phyloP scores from a whole-genome alignment of 2,329 filamentous ascomycete species.

The Fusarium circinatum region DNA sequence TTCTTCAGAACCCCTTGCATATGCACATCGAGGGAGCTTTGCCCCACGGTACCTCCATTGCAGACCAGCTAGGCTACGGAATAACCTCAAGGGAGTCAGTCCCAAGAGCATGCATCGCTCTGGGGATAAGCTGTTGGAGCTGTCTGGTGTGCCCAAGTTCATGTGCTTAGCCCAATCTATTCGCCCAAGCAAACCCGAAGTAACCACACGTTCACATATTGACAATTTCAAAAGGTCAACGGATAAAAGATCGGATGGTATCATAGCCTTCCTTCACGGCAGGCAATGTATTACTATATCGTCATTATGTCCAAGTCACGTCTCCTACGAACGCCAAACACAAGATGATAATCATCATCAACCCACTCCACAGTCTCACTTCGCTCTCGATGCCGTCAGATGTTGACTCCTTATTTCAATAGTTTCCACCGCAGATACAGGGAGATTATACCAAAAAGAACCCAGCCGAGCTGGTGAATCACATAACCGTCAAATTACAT shows the following conservation, averaged over 20 bases:
- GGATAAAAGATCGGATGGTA: background rate
- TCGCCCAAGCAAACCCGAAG: background rate
- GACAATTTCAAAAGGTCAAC: background rate
- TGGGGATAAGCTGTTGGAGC: background rate
- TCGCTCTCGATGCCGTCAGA: conserved; percentile 3
- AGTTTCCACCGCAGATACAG: background rate
- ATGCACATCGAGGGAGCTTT: background rate
- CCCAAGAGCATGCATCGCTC: background rate
- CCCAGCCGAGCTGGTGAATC: background rate
- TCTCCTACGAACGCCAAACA: conserved; percentile 21
- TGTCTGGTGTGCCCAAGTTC: background rate
- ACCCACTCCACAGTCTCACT: background rate
- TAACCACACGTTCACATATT: background rate
- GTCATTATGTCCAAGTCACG: conserved; percentile 32
- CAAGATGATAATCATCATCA: conserved; percentile 7
- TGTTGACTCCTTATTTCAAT: background rate
- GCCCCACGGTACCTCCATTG: background rate
- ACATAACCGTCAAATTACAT: conserved; percentile 11
- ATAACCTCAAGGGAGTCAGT: background rate
- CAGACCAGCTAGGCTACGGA: background rate
- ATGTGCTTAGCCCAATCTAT: background rate
- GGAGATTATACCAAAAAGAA: background rate
- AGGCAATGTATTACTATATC: conserved; percentile 38
- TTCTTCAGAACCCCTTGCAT: background rate
- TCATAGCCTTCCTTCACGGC: conserved; percentile 4